A percentile compares a stretch with the other conserved stretches of the same genome.
Evolutionary conservation across 2,329 filamentous ascomycete genomes (phyloP).

Genomic region (Fusarium ambrosium): DNA sequence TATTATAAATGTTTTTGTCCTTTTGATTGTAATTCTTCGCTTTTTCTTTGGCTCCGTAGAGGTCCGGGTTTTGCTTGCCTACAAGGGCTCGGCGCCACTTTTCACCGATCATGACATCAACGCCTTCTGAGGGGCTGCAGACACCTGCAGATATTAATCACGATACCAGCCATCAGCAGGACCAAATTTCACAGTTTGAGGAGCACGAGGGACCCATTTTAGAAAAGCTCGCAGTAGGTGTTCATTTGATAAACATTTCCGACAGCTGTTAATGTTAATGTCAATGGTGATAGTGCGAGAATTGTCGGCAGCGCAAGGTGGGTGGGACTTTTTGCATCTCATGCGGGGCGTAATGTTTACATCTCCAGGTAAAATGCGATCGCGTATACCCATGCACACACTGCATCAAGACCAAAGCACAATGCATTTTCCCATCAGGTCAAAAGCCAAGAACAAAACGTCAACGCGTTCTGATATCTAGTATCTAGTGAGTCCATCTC

Average conservation of each 20-base stretch:
- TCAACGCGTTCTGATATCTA: not conserved
- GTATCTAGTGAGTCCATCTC: not conserved
- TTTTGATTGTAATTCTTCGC: not conserved
- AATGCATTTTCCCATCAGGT: conserved; percentile 21
- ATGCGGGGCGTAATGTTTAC: not conserved
- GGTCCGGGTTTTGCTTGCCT: not conserved
- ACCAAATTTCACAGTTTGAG: not conserved
- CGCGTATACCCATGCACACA: conserved; percentile 24
- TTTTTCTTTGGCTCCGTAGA: not conserved
- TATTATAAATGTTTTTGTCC: not conserved
- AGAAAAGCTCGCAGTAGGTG: not conserved
- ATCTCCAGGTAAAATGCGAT: conserved; percentile 49
- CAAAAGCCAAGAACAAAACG: not conserved
- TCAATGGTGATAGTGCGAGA: not conserved
- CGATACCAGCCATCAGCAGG: not conserved
- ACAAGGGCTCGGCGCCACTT: not conserved
- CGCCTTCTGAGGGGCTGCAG: not conserved
- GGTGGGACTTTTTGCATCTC: not conserved
- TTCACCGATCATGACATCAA: not conserved
- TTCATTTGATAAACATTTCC: fast-evolving
- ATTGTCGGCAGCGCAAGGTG: not conserved
- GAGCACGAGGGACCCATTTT: not conserved
- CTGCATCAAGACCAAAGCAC: conserved; percentile 17
- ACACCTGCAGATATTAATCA: not conserved
- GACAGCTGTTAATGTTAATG: not conserved